Evolutionary conservation across 345 rosid species (phyloP).

Genomic region (Xanthoceras sorbifolium): DNA sequence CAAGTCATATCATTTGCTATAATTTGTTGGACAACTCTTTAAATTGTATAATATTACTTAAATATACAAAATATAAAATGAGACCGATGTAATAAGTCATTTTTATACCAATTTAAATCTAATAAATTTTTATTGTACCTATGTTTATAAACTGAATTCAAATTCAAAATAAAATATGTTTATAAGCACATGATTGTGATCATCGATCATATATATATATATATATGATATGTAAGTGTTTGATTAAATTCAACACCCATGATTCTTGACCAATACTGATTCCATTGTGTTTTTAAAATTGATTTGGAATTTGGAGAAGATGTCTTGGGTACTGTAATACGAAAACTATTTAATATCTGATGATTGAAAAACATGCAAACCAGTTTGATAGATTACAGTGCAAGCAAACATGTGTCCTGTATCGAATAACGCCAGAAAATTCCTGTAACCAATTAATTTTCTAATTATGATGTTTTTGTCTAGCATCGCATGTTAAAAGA

Average conservation of each 20-base stretch:
- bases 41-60: too few relatives aligned
- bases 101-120: too few relatives aligned
- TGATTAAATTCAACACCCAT: neutral
- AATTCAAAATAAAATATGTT: too few relatives aligned
- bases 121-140: too few relatives aligned
- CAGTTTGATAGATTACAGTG: neutral
- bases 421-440: neutral
- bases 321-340: neutral
- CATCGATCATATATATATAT: too few relatives aligned
- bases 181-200: neutral
- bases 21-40: too few relatives aligned
- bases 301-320: neutral
- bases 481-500: neutral
- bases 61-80: too few relatives aligned
- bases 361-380: neutral
- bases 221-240: neutral
- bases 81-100: too few relatives aligned
- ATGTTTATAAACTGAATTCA: too few relatives aligned
- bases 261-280: neutral
- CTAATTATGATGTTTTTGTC: neutral
- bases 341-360: neutral
- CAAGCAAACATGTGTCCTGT: neutral
- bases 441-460: neutral
- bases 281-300: neutral
- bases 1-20: too few relatives aligned